Conservation (phyloP, 768 basidiomycete species). For the Cystobasidium onofrii region DNA sequence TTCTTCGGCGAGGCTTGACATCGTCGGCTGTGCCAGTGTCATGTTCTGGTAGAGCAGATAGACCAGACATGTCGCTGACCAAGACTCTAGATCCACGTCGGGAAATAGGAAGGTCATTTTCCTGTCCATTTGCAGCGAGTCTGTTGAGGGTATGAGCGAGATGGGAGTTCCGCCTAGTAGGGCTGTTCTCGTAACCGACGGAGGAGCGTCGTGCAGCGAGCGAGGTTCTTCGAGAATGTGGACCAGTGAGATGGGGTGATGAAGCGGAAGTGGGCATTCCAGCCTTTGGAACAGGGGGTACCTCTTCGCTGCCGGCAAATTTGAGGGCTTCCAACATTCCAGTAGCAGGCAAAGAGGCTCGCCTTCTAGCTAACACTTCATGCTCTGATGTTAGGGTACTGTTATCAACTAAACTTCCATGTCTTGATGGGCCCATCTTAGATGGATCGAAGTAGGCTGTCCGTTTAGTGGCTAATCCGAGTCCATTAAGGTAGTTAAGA, state of each 20-base stretch:
- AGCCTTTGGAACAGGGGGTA: background rate
- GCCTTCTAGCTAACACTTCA: background rate
- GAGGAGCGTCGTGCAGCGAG: constrained; percentile 4
- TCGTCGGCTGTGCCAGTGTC: background rate
- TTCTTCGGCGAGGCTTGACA: background rate
- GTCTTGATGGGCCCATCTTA: background rate
- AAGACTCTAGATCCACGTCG: background rate
- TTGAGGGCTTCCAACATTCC: background rate
- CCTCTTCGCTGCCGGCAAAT: background rate
- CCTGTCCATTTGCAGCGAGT: background rate
- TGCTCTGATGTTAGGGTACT: background rate
- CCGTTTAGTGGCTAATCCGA: constrained; percentile 17
- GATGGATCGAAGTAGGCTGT: constrained; percentile 13
- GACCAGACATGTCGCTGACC: background rate
- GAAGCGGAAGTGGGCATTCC: background rate
- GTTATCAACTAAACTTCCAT: background rate
- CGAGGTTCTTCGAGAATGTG: background rate
- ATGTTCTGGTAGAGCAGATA: background rate
- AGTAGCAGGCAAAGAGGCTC: background rate
- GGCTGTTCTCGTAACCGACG: background rate
- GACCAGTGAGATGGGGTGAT: background rate
- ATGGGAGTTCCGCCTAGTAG: constrained; percentile 12
- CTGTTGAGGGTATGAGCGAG: constrained; percentile 22
- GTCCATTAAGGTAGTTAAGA: constrained; percentile 26
- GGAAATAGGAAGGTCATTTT: constrained; percentile 6